Evolutionary conservation across 208 protist species (phyloP).

Genomic region (Leishmania gerbilli): DNA sequence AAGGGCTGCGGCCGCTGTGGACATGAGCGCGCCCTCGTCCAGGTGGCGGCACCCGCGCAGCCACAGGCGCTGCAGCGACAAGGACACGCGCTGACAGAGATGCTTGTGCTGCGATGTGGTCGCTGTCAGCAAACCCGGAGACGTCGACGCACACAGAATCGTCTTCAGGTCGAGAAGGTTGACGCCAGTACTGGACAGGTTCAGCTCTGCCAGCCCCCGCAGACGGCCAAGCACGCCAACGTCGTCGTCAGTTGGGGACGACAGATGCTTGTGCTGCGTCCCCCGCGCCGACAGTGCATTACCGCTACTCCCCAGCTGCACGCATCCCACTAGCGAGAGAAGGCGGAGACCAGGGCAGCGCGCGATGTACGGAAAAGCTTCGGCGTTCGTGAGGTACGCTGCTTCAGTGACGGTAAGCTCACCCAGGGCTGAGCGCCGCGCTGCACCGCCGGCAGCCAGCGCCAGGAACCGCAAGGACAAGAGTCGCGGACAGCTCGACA

Average conservation of each 20-base stretch:
- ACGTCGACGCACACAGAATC: background rate
- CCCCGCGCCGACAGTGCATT: background rate
- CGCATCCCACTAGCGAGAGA: constrained; percentile 35
- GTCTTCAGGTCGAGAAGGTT: constrained; percentile 7
- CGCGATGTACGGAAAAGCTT: constrained; percentile 24
- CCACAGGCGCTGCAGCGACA: constrained; percentile 38
- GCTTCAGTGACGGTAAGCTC: constrained; percentile 46
- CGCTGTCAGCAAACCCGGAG: background rate
- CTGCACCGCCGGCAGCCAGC: background rate
- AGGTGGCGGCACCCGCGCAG: constrained; percentile 36
- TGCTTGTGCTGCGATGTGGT: background rate
- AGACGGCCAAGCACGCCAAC: constrained; percentile 29
- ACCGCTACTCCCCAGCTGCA: constrained; percentile 17
- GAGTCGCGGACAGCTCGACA: constrained; percentile 36
- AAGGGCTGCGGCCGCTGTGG: constrained; percentile 3
- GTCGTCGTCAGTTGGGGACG: background rate
- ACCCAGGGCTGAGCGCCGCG: constrained; percentile 12
- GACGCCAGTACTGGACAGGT: constrained; percentile 42
- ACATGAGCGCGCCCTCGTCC: constrained; percentile 12
- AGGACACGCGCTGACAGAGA: background rate
- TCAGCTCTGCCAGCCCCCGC: constrained; percentile 41
- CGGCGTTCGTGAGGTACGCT: constrained; percentile 17
- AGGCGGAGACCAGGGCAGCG: constrained; percentile 31
- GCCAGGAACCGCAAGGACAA: constrained; percentile 39
- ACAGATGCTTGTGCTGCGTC: background rate